Conservation (phyloP, 805 yeast species). For the Candida tammaniensis region DNA sequence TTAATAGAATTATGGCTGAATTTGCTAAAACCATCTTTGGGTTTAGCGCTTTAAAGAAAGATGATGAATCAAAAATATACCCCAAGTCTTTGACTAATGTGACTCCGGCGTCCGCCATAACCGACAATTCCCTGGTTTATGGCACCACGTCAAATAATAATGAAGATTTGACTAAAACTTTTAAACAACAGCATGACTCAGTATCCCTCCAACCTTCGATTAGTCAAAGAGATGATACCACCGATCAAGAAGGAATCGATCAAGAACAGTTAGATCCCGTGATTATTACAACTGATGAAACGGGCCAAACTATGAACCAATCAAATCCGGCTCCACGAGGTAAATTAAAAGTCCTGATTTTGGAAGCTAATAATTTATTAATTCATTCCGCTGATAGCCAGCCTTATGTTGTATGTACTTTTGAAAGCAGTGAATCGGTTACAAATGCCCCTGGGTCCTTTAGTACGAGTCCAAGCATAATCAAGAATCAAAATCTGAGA, state of each 20-base stretch:
- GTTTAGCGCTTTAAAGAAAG: conserved; percentile 33
- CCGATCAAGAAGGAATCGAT: background rate
- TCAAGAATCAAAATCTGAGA: conserved; percentile 16
- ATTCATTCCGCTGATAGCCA: conserved; percentile 55
- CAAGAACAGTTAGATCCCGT: conserved; percentile 14
- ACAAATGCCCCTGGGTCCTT: conserved; percentile 70
- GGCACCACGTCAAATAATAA: conserved; percentile 47
- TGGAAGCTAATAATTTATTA: conserved; percentile 72
- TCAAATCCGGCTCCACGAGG: conserved; percentile 61
- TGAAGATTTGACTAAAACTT: conserved; percentile 9
- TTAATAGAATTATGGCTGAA: conserved; percentile 38
- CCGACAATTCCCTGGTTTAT: conserved; percentile 59
- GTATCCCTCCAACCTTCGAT: background rate
- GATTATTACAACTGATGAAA: conserved; percentile 41
- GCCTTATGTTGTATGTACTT: conserved; percentile 89
- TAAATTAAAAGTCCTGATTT: conserved; percentile 72
- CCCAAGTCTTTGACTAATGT: conserved; percentile 37
- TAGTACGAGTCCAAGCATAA: conserved; percentile 17
- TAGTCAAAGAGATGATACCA: background rate
- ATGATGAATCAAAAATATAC: conserved; percentile 13
- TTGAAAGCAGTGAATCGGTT: conserved; percentile 87
- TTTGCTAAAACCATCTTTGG: conserved; percentile 46
- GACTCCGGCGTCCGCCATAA: conserved; percentile 64
- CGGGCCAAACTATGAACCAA: conserved; percentile 29
- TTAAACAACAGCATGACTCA: conserved; percentile 7